A percentile compares a stretch with the other conserved stretches of the same genome.
Conservation (phyloP, 1,139 yeast species). For the Kurtzmaniella natalensis region DNA sequence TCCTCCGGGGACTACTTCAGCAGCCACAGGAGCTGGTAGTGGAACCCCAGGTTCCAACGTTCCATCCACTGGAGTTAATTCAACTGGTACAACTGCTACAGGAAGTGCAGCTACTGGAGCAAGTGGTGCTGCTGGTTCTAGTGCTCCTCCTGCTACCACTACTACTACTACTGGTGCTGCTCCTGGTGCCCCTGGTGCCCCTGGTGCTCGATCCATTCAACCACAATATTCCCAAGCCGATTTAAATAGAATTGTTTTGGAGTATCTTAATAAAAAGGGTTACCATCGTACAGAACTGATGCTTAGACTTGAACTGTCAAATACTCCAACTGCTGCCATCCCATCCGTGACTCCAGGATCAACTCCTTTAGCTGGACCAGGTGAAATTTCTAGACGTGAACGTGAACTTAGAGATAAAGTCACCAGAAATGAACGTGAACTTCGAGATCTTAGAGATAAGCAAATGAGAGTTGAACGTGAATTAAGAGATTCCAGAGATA, state of each 20-base stretch:
- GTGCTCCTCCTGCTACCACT: neutral
- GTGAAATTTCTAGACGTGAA: slow-evolving; percentile 24
- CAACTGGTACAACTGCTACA: neutral
- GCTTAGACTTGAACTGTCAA: slow-evolving; percentile 82
- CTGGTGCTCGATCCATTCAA: slow-evolving; percentile 13
- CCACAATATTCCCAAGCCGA: slow-evolving; percentile 64
- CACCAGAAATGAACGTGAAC: slow-evolving; percentile 30
- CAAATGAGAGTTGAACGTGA: slow-evolving; percentile 34
- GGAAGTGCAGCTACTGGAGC: neutral
- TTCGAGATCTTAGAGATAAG: slow-evolving; percentile 39
- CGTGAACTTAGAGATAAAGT: slow-evolving; percentile 25
- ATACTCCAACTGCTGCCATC: slow-evolving; percentile 53
- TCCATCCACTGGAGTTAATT: neutral
- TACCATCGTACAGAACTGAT: slow-evolving; percentile 92
- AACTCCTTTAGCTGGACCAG: slow-evolving; percentile 39
- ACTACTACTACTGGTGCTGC: neutral
- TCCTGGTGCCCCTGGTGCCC: slow-evolving; percentile 3
- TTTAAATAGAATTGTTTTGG: slow-evolving; percentile 83
- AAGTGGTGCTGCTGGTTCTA: slow-evolving; percentile 1
- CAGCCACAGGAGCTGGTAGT: neutral
- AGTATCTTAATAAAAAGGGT: slow-evolving; percentile 89
- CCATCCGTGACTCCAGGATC: slow-evolving; percentile 45
- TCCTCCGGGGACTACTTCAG: neutral
- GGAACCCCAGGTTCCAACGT: neutral
- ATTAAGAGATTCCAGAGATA: slow-evolving; percentile 36